Percentiles rank a stretch among this genome's conserved stretches.
phyloP scores from a whole-genome alignment of 495 filamentous ascomycete species.

The Hypoxylon cercidicola region DNA sequence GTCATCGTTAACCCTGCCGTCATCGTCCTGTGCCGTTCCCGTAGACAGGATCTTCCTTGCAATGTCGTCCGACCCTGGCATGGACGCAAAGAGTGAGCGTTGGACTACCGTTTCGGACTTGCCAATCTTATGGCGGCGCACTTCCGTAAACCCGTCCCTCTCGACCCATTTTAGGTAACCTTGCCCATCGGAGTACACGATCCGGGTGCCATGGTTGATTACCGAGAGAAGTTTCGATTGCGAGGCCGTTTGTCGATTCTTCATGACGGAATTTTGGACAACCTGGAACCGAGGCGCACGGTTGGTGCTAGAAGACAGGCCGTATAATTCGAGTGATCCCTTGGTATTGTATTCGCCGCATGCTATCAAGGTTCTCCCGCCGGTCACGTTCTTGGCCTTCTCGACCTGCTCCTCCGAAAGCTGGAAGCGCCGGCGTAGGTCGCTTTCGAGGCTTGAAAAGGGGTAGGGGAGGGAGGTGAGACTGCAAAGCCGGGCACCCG shows the following conservation, averaged over 20 bases:
- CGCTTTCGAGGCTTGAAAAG: conserved; percentile 63
- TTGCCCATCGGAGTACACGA: conserved; percentile 86
- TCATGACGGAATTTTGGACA: conserved; percentile 58
- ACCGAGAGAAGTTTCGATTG: conserved; percentile 85
- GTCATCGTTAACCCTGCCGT: conserved; percentile 59
- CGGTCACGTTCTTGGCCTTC: conserved; percentile 59
- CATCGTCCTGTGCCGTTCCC: conserved; percentile 49
- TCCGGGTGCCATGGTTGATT: conserved; percentile 81
- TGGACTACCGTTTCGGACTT: conserved; percentile 54
- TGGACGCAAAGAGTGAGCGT: conserved; percentile 58
- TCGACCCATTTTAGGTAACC: conserved; percentile 93
- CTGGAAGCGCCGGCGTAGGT: conserved; percentile 63
- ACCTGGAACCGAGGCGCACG: conserved; percentile 42
- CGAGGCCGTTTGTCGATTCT: conserved; percentile 86
- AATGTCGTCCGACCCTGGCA: conserved; percentile 68
- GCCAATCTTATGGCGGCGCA: conserved; percentile 78
- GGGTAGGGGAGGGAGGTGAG: conserved; percentile 79
- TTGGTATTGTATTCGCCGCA: conserved; percentile 96
- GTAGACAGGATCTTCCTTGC: conserved; percentile 77
- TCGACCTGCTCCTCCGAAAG: conserved; percentile 62
- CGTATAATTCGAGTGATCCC: conserved; percentile 90
- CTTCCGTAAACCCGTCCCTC: conserved; percentile 82
- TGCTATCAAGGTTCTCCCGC: conserved; percentile 75
- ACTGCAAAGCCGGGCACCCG: conserved; percentile 81
- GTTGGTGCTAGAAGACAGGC: conserved; percentile 54